Percentiles rank a stretch among this genome's conserved stretches.
Evolutionary conservation across 2,329 filamentous ascomycete species (phyloP).

Genomic region (Lithohypha guttulata): DNA sequence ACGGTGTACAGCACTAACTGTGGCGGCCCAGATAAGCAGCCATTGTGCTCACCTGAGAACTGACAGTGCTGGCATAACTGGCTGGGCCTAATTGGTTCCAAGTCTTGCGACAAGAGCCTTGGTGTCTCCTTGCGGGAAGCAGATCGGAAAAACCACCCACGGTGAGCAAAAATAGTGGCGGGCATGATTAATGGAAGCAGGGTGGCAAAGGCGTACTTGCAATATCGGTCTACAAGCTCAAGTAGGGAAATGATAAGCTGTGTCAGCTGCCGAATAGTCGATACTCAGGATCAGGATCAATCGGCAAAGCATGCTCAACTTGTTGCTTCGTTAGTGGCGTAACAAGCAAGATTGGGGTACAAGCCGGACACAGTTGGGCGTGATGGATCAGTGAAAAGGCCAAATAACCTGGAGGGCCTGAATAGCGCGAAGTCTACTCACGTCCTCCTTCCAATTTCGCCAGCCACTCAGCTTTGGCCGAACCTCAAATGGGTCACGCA

Average conservation of each 20-base stretch:
- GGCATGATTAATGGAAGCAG: no score
- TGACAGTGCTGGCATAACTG: no score
- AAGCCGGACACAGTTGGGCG: not conserved
- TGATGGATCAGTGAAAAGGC: not conserved
- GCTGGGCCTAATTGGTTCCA: no score
- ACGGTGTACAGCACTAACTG: no score
- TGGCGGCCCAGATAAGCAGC: no score
- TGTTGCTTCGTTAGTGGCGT: constrained; percentile 5
- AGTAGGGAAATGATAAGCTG: constrained; percentile 9
- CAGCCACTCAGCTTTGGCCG: constrained; percentile 2
- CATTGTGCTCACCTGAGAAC: no score
- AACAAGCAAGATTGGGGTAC: constrained; percentile 1
- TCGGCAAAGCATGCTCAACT: constrained; percentile 4
- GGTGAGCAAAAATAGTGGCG: no score
- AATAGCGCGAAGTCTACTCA: constrained; percentile 5
- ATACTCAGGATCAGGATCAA: not conserved
- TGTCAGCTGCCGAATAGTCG: constrained; percentile 3
- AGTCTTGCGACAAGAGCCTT: no score
- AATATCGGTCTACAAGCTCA: constrained; percentile 7
- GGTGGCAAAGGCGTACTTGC: no score
- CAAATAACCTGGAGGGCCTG: constrained; percentile 4
- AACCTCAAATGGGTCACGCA: not conserved
- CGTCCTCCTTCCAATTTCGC: not conserved
- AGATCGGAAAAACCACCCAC: not conserved
- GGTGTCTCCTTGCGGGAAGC: no score